Evolutionary conservation across 495 filamentous ascomycete species (phyloP).

Genomic region (Cryomyces minteri): DNA sequence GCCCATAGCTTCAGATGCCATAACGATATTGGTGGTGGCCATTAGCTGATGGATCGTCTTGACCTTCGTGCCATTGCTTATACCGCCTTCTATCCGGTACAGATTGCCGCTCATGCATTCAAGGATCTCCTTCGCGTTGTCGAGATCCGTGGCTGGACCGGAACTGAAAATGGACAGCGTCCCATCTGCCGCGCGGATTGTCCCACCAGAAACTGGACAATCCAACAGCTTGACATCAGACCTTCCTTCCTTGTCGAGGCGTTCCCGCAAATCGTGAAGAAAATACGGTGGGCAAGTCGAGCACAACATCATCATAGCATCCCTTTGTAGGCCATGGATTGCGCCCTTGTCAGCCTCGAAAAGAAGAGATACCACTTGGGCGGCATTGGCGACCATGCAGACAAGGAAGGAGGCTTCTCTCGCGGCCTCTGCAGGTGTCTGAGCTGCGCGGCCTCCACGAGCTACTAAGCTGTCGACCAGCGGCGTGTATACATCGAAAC

Average conservation of each 20-base stretch:
- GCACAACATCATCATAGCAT: conserved; percentile 48
- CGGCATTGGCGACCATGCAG: conserved; percentile 63
- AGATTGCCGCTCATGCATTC: conserved; percentile 47
- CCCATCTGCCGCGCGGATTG: conserved; percentile 50
- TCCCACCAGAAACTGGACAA: conserved; percentile 62
- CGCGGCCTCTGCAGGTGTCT: conserved; percentile 45
- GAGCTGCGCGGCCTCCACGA: conserved; percentile 42
- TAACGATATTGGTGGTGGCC: conserved; percentile 57
- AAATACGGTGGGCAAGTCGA: conserved; percentile 58
- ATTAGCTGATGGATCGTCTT: conserved; percentile 78
- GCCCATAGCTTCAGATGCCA: conserved; percentile 54
- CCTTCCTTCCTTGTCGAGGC: conserved; percentile 34
- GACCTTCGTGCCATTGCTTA: conserved; percentile 69
- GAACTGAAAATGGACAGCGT: conserved; percentile 66
- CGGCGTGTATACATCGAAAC: conserved; percentile 60
- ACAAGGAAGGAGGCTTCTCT: conserved; percentile 41
- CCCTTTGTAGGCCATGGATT: conserved; percentile 11
- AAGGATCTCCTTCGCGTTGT: conserved; percentile 39
- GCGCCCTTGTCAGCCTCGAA: conserved; percentile 42
- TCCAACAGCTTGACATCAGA: conserved; percentile 54
- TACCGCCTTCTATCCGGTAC: conserved; percentile 53
- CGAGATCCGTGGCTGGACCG: conserved; percentile 35
- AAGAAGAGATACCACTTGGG: conserved; percentile 46
- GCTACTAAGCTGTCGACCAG: conserved; percentile 49
- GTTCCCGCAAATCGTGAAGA: conserved; percentile 35